Percentiles rank a stretch among this genome's conserved stretches.
Conservation (phyloP, 371 early-diverging fungal species). For the Zychaea mexicana region DNA sequence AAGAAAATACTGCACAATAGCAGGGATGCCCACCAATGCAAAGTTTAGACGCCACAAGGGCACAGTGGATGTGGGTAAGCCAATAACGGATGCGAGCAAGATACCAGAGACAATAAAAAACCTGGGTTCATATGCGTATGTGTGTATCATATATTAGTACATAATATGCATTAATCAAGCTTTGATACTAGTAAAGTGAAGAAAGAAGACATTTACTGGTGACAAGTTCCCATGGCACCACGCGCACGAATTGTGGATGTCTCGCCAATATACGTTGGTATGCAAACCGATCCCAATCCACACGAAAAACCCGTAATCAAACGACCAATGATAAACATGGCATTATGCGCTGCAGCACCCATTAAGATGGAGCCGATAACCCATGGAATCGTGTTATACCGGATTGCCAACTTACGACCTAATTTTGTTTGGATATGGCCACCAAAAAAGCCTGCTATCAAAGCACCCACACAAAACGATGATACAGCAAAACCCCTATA, state of each 20-base stretch:
- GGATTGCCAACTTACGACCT: conserved; percentile 64
- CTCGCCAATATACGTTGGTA: conserved; percentile 81
- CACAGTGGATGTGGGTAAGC: conserved; percentile 57
- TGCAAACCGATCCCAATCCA: conserved; percentile 75
- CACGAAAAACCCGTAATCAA: conserved; percentile 50
- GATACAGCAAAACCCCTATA: conserved; percentile 63
- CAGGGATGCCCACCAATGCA: conserved; percentile 68
- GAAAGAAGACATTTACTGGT: conserved; percentile 63
- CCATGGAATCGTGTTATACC: conserved; percentile 60
- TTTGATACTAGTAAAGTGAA: no score
- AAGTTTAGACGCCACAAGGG: conserved; percentile 74
- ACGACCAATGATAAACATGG: conserved; percentile 31
- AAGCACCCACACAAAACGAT: conserved; percentile 65
- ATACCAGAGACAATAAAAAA: conserved; percentile 79
- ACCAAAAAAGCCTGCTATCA: conserved; percentile 63
- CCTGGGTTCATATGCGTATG: no score
- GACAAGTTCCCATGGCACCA: conserved; percentile 68
- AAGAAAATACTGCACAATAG: conserved; percentile 66
- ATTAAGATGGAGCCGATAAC: conserved; percentile 62
- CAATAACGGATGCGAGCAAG: conserved; percentile 63
- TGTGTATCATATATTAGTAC: neutral
- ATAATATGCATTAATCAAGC: no score
- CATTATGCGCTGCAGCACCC: conserved; percentile 29
- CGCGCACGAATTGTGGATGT: conserved; percentile 69
- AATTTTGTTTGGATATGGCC: conserved; percentile 52